Evolutionary conservation across 306 rosid species (phyloP), one percentile per base, ranked within the genome.

Genomic region (Elaeagnus macrophylla): DNA sequence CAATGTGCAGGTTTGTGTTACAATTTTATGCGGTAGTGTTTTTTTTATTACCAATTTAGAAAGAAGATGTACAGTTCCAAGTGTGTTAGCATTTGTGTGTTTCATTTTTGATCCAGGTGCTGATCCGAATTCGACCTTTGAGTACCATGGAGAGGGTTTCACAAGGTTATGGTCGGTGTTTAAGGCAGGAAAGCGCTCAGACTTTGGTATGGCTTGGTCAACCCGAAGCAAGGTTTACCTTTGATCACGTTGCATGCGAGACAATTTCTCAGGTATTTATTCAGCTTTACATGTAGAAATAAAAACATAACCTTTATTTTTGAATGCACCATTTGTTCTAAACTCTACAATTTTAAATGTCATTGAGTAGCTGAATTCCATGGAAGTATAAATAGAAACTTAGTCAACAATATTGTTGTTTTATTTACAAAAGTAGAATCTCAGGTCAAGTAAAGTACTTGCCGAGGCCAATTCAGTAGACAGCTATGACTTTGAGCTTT

Each of bases 151-250:
- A 90, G 86, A 79, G 72, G 72, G 68, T 73, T 63, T 75, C 83
- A 41, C 91, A 78, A 79, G 95, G 91, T 35, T 56, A 67, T 39
- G 86, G 79, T n/a, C 69, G 80, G 60, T 91, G 97, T 60, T 68
- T 91, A 86, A 82, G 66, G 69, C 97, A 86, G 79, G 96, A 91
- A 49, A 79, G 77, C 48, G 81, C 80, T 11, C 83, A 86, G 41
- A 80, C 81, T 54, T 49, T 86, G 81, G 76, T 82, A 9, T 91
- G 94, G 97, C 82, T 74, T 51, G 97, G 97, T 69, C 97, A 84
- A 67, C 97, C 97, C 46, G 94, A 91, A 69, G 82, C 86, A 52
- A 74, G 96, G 68, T 91, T 91, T 66, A 91, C 95, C 57, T 86
- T 91, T 38, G 97, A 91, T 80, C 94, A 86, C 45, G 62, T 91